Conservation (phyloP, 495 filamentous ascomycete species). For the Hyphodiscus hymeniophilus region DNA sequence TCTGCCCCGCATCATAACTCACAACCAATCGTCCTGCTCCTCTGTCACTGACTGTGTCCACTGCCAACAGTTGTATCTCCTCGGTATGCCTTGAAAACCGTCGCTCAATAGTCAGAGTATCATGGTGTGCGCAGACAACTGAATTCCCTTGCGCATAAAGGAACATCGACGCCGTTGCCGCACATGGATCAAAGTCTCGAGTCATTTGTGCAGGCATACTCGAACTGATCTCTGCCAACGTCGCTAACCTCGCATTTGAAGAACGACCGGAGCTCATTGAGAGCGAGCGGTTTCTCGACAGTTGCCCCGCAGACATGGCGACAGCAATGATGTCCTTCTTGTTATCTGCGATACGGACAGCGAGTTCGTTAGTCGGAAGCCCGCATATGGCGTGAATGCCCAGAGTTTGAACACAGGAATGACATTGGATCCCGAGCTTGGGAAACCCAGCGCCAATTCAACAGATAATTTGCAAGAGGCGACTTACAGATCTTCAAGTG, state of each 20-base stretch:
- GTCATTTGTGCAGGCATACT: slow-evolving; percentile 37
- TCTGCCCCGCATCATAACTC: slow-evolving; percentile 86
- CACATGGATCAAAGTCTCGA: slow-evolving; percentile 70
- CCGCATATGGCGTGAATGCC: slow-evolving; percentile 15
- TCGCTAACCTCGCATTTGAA: slow-evolving; percentile 28
- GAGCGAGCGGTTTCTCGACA: slow-evolving; percentile 51
- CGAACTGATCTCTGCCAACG: slow-evolving; percentile 36
- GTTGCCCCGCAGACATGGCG: slow-evolving; percentile 40
- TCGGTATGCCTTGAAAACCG: slow-evolving; percentile 80
- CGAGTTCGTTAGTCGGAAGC: slow-evolving; percentile 19
- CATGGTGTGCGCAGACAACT: slow-evolving; percentile 79
- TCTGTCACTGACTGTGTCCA: slow-evolving; percentile 87
- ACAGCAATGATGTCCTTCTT: slow-evolving; percentile 16
- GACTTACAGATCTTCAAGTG: slow-evolving; percentile 19
- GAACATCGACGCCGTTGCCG: slow-evolving; percentile 79
- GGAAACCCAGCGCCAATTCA: slow-evolving; percentile 1
- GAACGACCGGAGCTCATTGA: slow-evolving; percentile 46
- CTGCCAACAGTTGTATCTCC: slow-evolving; percentile 71
- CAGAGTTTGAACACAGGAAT: slow-evolving; percentile 9
- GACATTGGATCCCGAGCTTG: slow-evolving; percentile 8
- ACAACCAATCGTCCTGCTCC: slow-evolving; percentile 80
- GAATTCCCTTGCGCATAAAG: slow-evolving; percentile 74
- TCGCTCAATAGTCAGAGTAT: slow-evolving; percentile 83
- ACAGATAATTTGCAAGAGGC: neutral
- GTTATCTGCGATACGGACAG: slow-evolving; percentile 15